Evolutionary conservation across 257 asterid genomes (phyloP).

Genomic region (Gardenia jasminoides): DNA sequence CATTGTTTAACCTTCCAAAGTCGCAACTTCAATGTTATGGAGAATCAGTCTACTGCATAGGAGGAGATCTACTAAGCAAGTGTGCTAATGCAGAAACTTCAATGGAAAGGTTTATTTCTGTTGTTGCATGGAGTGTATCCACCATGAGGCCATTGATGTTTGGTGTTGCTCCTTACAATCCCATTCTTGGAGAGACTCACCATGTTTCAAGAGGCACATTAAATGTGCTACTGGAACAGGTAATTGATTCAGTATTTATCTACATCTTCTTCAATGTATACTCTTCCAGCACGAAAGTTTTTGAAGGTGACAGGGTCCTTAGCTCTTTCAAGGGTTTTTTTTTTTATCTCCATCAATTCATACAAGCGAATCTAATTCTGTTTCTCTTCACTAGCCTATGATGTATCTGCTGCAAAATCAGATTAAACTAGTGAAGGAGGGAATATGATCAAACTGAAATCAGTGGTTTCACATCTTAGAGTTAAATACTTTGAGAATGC

Average conservation of each 20-base stretch:
- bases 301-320: neutral
- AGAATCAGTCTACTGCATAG: slow-evolving; percentile 59
- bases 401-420: too few species aligned
- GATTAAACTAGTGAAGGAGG: neutral
- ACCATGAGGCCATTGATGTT: slow-evolving; percentile 62
- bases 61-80: slow-evolving; percentile 47
- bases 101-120: slow-evolving; percentile 44
- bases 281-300: neutral
- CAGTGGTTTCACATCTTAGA: neutral
- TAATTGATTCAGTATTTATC: slow-evolving; percentile 1
- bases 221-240: slow-evolving; percentile 83
- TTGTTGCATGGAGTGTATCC: slow-evolving; percentile 86
- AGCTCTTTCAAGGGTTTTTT: neutral
- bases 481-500: neutral
- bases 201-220: slow-evolving; percentile 65
- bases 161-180: slow-evolving; percentile 89
- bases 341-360: neutral
- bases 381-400: neutral
- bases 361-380: neutral
- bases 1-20: slow-evolving; percentile 85
- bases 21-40: slow-evolving; percentile 87
- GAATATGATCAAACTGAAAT: neutral
- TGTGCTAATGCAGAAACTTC: slow-evolving; percentile 49
- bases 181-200: slow-evolving; percentile 92
- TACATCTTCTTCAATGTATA: neutral